These are phyloP conservation scores for Suhomyces atakaporum DNA, from an alignment of 1,139 yeast genomes.

Conservation along the genomic window DNA sequence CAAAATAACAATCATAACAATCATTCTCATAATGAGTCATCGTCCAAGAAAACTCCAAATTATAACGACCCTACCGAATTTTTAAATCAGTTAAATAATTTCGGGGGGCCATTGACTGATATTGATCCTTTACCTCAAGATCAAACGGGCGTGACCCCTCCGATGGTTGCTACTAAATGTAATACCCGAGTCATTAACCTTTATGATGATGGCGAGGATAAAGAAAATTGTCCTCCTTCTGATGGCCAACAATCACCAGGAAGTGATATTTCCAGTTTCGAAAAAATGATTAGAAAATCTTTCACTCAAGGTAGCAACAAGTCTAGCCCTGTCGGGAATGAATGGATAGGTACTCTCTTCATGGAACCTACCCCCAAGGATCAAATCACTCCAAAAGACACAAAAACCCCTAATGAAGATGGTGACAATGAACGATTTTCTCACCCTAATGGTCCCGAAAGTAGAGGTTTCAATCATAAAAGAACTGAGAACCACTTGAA, in stretches of 20 bases:
- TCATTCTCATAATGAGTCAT: constrained; percentile 13
- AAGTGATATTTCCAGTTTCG: constrained; percentile 36
- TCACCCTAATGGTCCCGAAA: constrained; percentile 31
- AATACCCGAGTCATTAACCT: constrained; percentile 49
- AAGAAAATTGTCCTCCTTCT: constrained; percentile 46
- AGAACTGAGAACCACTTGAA: constrained; percentile 24
- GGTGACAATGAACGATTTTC: constrained; percentile 17
- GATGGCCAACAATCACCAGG: constrained; percentile 18
- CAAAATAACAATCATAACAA: constrained; percentile 22
- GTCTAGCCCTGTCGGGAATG: constrained; percentile 33
- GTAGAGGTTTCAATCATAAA: constrained; percentile 30
- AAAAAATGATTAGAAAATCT: constrained; percentile 41
- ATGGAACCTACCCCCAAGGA: constrained; percentile 52
- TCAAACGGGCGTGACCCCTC: constrained; percentile 40
- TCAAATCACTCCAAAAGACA: constrained; percentile 44
- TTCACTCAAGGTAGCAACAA: constrained; percentile 32
- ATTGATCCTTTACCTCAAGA: constrained; percentile 52
- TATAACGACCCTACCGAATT: constrained; percentile 48
- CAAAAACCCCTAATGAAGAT: constrained; percentile 35
- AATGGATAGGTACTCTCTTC: constrained; percentile 43
- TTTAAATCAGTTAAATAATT: constrained; percentile 49
- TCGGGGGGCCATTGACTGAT: constrained; percentile 57
- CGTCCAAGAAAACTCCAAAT: constrained; percentile 29
- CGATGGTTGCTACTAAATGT: constrained; percentile 51
- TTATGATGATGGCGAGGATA: constrained; percentile 41